Evolutionary conservation across 305 asterid species (phyloP), one percentile per base, ranked within the genome.

Genomic region (Salvia sclarea): DNA sequence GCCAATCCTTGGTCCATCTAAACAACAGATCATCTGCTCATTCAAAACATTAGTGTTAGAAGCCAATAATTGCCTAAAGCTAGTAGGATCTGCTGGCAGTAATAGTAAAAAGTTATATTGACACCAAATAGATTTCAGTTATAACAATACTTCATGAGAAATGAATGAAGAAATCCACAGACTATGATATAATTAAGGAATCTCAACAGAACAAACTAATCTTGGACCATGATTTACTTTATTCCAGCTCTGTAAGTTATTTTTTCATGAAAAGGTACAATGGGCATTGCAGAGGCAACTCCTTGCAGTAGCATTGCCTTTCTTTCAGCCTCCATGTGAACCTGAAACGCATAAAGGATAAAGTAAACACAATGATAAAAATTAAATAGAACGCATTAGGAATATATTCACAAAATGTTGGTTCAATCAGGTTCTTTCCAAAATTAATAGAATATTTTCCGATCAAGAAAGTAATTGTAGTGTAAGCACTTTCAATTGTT

Each of bases 1-100:
- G 73, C 95, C 99, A 73, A 95, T 95, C 79, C 99, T 88, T 62
- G 94, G 88, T 76, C 97, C 97, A 69, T 85, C 92, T 85, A 95
- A 83, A 73, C 98, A 95, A 80, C 94, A 95, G 66, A 95, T 88
- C 65, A 81, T 79, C 99, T 95, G 95, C 75, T 75, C 71, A 78
- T 72, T 64, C 52, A 17, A 69, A 72, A 65, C 58, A 64, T 43
- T 4, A 50, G 55, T 41, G 17, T 41, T 52, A 81, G 64, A 52
- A 63, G 57, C 12, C 64, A 41, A 72, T 69, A 52, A 72, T 18
- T 38, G 54, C 40, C 60, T n/a, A n/a, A n/a, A n/a, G n/a, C n/a
- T n/a, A n/a, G n/a, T 30, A 31, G 18, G 53, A 63, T 33, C 56
- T 31, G 64, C 47, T 52, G 41, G 21, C 35, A 37, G 16, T 21